Evolutionary conservation across 1,139 yeast species (phyloP), one percentile per base, ranked within the genome.

Genomic region (Pichia sp.): DNA sequence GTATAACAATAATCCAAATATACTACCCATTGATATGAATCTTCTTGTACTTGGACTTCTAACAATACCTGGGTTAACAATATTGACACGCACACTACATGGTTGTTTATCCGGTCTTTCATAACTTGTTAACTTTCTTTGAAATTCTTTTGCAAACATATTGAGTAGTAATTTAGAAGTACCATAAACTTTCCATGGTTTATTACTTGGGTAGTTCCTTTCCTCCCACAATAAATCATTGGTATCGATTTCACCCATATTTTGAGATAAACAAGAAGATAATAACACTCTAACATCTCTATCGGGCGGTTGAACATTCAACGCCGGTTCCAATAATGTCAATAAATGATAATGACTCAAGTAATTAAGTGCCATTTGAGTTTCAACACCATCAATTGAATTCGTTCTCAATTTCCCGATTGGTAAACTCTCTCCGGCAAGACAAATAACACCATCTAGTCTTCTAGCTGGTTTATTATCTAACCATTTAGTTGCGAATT

Each of bases 401-500:
- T 80, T 73, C 49, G 76, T 77, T 51, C 96, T 74, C 13, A 73
- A 68, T 46, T 69, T 69, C 16, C 81, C 79, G 38, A 79, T 71
- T 0, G 98, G 97, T 45, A 82, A 69, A 52, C 82, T 73, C 47
- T 87, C 90, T 12, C 88, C 92, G 2, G 97, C 97, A 67, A 90
- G 81, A 61, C 96, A 85, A 6, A 92, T 67, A 18, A 92, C 76
- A 51, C 95, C 95, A 64, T 92, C 98, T 47, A 92, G 70, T 49
- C 98, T 68, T 57, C 98, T 73, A 7, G 97, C 95, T 1, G 97
- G 96, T 38, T 81, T 72, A 62, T 86, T 89, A 65, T 92, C 96
- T 51, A 92, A 72, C 97, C 97, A 92, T 54, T 75, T 81, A 1
- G 98, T 90, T 29, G 96, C 97, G 70, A 92, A 92, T 63, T 82